Percentiles rank a stretch among this genome's conserved stretches.
phyloP scores from a whole-genome alignment of 306 rosid species.

The peach (Prunus persica) region Prunus_persica_NCBIv2 NC_034015.1:20596001-20596500 shows the following conservation, averaged over 20 bases:
- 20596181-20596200: slow-evolving; percentile 59
- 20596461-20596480: slow-evolving; percentile 77
- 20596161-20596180: slow-evolving; percentile 69
- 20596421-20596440: slow-evolving; percentile 62
- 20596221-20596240: slow-evolving; percentile 47
- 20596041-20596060: not conserved
- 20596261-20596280: slow-evolving; percentile 71
- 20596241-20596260: slow-evolving; percentile 78
- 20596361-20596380: slow-evolving; percentile 52
- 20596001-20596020: not conserved
- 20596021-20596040: not conserved
- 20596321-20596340: slow-evolving; percentile 60
- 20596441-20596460: slow-evolving; percentile 82
- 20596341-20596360: slow-evolving; percentile 73
- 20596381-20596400: slow-evolving; percentile 29
- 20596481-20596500: slow-evolving; percentile 79
- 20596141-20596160: slow-evolving; percentile 75
- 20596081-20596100: slow-evolving; percentile 9
- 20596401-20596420: slow-evolving; percentile 73
- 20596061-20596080: slow-evolving; percentile 8
- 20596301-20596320: slow-evolving; percentile 50
- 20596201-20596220: slow-evolving; percentile 84
- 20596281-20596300: slow-evolving; percentile 87
- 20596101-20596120: slow-evolving; percentile 32
- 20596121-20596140: slow-evolving; percentile 81